phyloP scores from a whole-genome alignment of 257 asterid genomes.

The Salvia rosmarinus region DNA sequence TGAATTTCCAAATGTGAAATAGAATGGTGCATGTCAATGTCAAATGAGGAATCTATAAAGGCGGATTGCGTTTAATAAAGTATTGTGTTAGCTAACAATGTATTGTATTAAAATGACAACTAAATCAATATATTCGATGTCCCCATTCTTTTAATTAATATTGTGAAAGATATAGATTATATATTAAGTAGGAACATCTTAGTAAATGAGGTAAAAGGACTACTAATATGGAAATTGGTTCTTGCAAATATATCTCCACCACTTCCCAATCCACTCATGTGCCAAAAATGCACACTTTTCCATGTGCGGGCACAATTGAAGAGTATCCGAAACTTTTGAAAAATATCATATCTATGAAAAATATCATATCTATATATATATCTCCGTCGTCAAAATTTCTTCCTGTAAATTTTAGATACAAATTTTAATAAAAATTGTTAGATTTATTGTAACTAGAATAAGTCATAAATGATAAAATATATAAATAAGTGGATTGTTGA shows the following conservation, averaged over 20 bases:
- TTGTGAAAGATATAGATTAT: not conserved
- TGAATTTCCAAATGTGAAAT: not conserved
- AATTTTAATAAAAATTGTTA: no score
- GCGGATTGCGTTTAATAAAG: not conserved
- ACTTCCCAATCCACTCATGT: not conserved
- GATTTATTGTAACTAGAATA: no score
- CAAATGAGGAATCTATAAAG: not conserved
- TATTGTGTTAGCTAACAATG: not conserved
- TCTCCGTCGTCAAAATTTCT: no score
- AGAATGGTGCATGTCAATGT: not conserved
- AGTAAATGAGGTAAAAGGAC: not conserved
- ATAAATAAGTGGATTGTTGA: no score
- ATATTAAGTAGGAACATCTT: not conserved
- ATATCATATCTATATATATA: no score
- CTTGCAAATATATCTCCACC: not conserved
- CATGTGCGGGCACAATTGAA: not conserved
- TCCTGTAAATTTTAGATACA: no score
- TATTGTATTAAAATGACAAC: not conserved
- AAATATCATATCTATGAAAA: no score
- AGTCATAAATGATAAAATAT: no score
- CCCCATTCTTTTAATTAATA: not conserved
- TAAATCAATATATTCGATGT: not conserved
- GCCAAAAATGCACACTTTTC: not conserved
- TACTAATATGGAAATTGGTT: not conserved
- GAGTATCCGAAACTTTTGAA: not conserved